Percentiles rank a stretch among this genome's conserved stretches.
Evolutionary conservation across 768 basidiomycete genomes (phyloP).

Genomic region (Russula emetica): DNA sequence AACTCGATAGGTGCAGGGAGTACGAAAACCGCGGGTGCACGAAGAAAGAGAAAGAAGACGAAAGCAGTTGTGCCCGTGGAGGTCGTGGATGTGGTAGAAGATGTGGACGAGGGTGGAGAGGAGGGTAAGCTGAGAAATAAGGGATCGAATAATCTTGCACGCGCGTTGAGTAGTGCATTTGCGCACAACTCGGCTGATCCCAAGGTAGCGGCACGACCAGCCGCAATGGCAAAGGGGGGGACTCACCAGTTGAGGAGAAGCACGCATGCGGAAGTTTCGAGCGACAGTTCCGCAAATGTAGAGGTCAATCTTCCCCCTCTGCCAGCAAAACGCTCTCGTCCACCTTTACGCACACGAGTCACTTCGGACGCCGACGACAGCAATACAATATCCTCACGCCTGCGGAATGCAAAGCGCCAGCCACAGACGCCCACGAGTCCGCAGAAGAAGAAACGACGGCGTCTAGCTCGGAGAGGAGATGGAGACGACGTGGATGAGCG

Average conservation of each 20-base stretch:
- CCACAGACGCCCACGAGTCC: neutral
- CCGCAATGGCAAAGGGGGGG: neutral
- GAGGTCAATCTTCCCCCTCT: neutral
- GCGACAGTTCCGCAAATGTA: neutral
- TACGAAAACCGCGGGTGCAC: neutral
- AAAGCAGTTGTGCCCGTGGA: neutral
- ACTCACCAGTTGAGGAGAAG: neutral
- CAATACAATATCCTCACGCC: neutral
- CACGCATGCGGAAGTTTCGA: neutral
- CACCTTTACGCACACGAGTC: neutral
- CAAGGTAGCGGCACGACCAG: neutral
- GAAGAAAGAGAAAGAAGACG: neutral
- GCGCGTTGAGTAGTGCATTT: constrained; percentile 11
- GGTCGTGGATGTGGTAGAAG: neutral
- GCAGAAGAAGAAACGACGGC: neutral
- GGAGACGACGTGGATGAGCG: neutral
- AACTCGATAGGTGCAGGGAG: neutral
- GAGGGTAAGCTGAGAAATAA: neutral
- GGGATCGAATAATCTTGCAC: neutral
- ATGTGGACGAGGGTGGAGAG: neutral
- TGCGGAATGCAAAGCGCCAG: neutral
- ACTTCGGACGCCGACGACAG: neutral
- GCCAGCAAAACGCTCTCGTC: neutral
- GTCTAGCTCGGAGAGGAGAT: neutral
- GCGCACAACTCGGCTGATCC: constrained; percentile 12